phyloP scores from a whole-genome alignment of 2,329 filamentous ascomycete genomes.

The Verticillium albo-atrum region DNA sequence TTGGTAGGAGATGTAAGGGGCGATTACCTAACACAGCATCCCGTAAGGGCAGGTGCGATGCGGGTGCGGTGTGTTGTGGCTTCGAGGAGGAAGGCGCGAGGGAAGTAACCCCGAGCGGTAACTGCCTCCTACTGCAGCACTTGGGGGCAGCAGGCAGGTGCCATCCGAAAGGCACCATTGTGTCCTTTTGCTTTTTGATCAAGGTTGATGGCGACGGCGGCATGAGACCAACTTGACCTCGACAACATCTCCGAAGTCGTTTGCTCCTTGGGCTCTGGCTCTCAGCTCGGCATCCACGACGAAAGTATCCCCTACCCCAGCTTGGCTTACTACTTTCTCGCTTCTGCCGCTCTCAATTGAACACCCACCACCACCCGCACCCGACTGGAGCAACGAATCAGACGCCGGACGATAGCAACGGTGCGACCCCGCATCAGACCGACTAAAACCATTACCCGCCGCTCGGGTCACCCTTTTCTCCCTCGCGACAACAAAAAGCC shows the following conservation, averaged over 20 bases:
- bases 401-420: not conserved
- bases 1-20: not conserved
- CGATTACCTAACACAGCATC: not conserved
- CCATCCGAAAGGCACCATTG: not conserved
- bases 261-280: too few relatives aligned
- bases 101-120: not conserved
- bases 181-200: not conserved
- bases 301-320: too few relatives aligned
- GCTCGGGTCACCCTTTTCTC: constrained; percentile 3
- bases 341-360: too few relatives aligned
- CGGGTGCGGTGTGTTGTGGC: not conserved
- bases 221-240: too few relatives aligned
- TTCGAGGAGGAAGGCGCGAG: not conserved
- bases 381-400: not conserved
- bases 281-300: too few relatives aligned
- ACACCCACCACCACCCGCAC: too few relatives aligned
- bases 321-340: too few relatives aligned
- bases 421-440: not conserved
- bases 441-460: not conserved
- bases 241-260: too few relatives aligned
- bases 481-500: constrained; percentile 5
- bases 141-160: not conserved
- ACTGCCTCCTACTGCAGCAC: not conserved
- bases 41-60: not conserved
- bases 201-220: too few relatives aligned